Evolutionary conservation across 805 yeast species (phyloP).

Genomic region (Cyberlindnera nakhonratchasimensis): DNA sequence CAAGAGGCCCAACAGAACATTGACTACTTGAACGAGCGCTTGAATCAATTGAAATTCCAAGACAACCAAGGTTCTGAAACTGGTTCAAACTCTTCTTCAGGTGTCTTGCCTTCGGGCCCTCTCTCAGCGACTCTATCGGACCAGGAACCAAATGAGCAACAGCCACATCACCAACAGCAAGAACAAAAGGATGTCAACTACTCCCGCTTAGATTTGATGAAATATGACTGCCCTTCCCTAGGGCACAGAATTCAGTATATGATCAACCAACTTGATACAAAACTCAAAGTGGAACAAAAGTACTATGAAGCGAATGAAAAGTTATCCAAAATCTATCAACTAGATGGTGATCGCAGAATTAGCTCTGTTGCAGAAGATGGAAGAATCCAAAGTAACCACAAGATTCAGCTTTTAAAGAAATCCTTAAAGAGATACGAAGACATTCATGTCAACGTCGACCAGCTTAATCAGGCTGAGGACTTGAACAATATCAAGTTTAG

Average conservation of each 20-base stretch:
- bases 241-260: slow-evolving; percentile 94
- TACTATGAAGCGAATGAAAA: slow-evolving; percentile 91
- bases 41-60: slow-evolving; percentile 50
- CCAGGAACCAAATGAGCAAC: too few relatives aligned
- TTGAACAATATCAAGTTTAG: slow-evolving; percentile 68
- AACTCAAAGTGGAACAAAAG: slow-evolving; percentile 90
- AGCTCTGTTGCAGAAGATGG: slow-evolving; percentile 90
- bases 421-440: slow-evolving; percentile 86
- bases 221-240: slow-evolving; percentile 89
- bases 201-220: slow-evolving; percentile 75
- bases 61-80: slow-evolving; percentile 8
- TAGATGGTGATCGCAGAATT: slow-evolving; percentile 86
- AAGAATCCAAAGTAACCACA: slow-evolving; percentile 74
- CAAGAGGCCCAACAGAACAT: slow-evolving; percentile 90
- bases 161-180: slow-evolving; percentile 22
- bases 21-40: slow-evolving; percentile 77
- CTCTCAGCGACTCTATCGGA: background rate
- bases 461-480: slow-evolving; percentile 52
- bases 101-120: background rate
- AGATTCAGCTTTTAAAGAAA: slow-evolving; percentile 78
- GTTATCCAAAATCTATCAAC: slow-evolving; percentile 75
- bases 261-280: slow-evolving; percentile 93
- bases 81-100: slow-evolving; percentile 8
- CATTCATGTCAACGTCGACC: slow-evolving; percentile 68
- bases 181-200: slow-evolving; percentile 36